A percentile compares a stretch with the other conserved stretches of the same genome.
Evolutionary conservation across 1,284 basidiomycete species (phyloP).

Genomic region (Microbotryum lychnidis-dioicae): DNA sequence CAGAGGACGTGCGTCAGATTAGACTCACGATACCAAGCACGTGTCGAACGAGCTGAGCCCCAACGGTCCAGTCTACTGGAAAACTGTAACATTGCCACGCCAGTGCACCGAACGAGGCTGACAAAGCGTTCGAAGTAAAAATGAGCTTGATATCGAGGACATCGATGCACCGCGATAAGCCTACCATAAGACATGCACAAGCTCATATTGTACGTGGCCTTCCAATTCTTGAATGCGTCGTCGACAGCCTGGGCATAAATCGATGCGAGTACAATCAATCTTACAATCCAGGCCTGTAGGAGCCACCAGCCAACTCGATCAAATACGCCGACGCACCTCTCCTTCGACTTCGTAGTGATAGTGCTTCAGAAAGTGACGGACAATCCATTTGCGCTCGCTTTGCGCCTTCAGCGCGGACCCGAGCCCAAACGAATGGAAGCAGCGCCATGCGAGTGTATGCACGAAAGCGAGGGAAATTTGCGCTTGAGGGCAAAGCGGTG

Average conservation of each 20-base stretch:
- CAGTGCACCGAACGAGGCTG: slow-evolving; percentile 70
- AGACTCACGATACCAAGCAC: slow-evolving; percentile 68
- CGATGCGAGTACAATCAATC: background rate
- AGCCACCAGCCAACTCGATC: background rate
- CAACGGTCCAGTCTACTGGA: slow-evolving; percentile 75
- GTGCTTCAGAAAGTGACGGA: slow-evolving; percentile 82
- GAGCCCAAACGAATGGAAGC: slow-evolving; percentile 82
- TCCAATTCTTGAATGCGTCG: slow-evolving; percentile 94
- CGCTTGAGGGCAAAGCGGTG: slow-evolving; percentile 26
- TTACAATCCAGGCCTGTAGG: background rate
- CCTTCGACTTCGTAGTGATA: slow-evolving; percentile 51
- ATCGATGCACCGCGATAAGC: background rate
- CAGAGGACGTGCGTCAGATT: background rate
- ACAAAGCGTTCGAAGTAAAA: background rate
- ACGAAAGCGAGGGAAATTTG: slow-evolving; percentile 60
- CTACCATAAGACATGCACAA: slow-evolving; percentile 81
- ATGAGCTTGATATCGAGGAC: background rate
- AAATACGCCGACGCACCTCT: background rate
- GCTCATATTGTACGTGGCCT: slow-evolving; percentile 82
- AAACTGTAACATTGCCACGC: slow-evolving; percentile 80
- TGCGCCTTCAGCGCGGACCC: slow-evolving; percentile 76
- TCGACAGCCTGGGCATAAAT: slow-evolving; percentile 59
- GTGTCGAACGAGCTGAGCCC: slow-evolving; percentile 80
- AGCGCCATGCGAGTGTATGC: slow-evolving; percentile 77
- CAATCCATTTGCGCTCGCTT: slow-evolving; percentile 76